A percentile compares a stretch with the other conserved stretches of the same genome.
These are phyloP conservation scores for Limnomonas spitsbergensis DNA, from an alignment of 139 green algal genomes.

Conservation along the genomic window DNA sequence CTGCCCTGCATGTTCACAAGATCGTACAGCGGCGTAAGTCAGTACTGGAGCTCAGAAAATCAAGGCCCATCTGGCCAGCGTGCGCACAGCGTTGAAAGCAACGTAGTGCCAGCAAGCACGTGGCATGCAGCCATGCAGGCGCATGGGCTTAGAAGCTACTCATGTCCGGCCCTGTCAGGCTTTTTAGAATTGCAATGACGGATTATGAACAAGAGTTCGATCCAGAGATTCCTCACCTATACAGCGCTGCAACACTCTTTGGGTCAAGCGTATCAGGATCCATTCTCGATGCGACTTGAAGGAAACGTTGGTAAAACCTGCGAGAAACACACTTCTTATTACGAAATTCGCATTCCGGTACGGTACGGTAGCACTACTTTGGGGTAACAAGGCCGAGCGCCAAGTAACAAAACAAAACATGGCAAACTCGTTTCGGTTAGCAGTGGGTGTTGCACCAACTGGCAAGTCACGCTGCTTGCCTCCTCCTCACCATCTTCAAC, in stretches of 20 bases:
- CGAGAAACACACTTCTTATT: background rate
- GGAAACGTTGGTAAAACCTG: background rate
- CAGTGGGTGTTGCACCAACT: background rate
- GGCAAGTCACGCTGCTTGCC: background rate
- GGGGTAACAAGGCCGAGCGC: background rate
- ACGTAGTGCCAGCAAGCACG: background rate
- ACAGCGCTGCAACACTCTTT: background rate
- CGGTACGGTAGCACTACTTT: background rate
- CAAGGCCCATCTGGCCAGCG: too few species aligned
- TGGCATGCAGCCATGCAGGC: too few species aligned
- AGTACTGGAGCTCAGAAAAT: too few species aligned
- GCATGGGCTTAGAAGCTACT: background rate
- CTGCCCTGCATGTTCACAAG: too few species aligned
- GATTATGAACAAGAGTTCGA: too few species aligned
- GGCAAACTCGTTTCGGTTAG: background rate
- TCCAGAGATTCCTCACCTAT: too few species aligned
- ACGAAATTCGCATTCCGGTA: background rate
- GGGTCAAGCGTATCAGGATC: background rate
- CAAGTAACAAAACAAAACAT: background rate
- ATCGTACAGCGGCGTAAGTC: too few species aligned
- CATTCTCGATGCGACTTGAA: background rate
- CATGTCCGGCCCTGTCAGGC: background rate
- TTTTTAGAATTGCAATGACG: background rate
- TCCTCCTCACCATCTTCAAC: background rate
- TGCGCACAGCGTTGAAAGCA: background rate